phyloP scores from a whole-genome alignment of 2,329 filamentous ascomycete species.

The Alternaria atra region DNA sequence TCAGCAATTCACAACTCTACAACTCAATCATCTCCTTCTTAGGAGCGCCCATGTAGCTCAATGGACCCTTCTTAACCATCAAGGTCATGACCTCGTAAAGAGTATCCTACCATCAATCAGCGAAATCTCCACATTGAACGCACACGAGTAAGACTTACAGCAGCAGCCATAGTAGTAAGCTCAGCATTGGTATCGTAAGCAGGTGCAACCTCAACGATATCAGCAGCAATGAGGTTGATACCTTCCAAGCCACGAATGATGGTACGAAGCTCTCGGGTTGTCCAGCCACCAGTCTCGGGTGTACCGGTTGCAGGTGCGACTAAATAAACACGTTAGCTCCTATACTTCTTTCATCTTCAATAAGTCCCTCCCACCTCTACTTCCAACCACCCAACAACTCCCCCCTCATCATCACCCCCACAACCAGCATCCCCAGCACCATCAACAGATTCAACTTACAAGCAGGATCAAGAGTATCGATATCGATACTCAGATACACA shows the following conservation, averaged over 20 bases:
- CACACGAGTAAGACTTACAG: conserved; percentile 50
- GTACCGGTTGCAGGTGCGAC: conserved; percentile 78
- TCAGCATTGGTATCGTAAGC: conserved; percentile 78
- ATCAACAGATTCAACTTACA: conserved; percentile 58
- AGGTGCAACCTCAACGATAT: conserved; percentile 76
- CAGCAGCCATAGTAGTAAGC: conserved; percentile 76
- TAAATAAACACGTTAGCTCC: conserved; percentile 31
- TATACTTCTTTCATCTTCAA: neutral
- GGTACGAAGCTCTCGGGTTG: conserved; percentile 74
- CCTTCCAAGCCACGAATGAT: conserved; percentile 75
- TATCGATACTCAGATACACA: conserved; percentile 85
- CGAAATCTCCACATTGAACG: neutral
- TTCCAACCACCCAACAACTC: neutral
- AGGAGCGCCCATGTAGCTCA: conserved; percentile 60
- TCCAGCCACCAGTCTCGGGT: conserved; percentile 80
- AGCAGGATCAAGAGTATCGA: conserved; percentile 86
- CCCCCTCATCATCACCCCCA: neutral
- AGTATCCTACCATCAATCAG: conserved; percentile 56
- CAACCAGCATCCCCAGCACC: neutral
- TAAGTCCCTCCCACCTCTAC: no score
- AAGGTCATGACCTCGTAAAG: conserved; percentile 82
- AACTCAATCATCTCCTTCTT: conserved; percentile 42
- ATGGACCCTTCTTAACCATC: conserved; percentile 80
- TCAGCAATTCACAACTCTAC: neutral
- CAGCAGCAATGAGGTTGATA: conserved; percentile 73